Evolutionary conservation across 2,329 filamentous ascomycete genomes (phyloP).

Genomic region (Dryadomyces quercivorus): DNA sequence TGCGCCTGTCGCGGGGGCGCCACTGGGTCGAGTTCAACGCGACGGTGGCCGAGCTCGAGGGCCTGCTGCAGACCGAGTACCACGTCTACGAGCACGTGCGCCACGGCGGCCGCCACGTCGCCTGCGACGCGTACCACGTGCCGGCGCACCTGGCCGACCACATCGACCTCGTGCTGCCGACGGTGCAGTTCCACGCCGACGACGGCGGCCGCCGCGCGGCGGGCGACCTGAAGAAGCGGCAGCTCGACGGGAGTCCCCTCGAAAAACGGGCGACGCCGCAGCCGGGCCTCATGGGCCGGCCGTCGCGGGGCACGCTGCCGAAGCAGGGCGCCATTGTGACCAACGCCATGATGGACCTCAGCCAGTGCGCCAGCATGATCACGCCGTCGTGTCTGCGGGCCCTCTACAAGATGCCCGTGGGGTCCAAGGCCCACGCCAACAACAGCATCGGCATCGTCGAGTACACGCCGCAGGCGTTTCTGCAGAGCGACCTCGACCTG

Average conservation of each 20-base stretch:
- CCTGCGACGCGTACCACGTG: constrained; percentile 28
- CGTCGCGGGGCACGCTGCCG: constrained; percentile 15
- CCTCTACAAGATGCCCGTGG: constrained; percentile 31
- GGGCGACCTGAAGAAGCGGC: constrained; percentile 15
- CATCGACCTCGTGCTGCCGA: constrained; percentile 30
- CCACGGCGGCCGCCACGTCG: constrained; percentile 23
- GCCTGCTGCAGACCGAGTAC: constrained; percentile 39
- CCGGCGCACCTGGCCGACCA: constrained; percentile 22
- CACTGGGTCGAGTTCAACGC: constrained; percentile 44
- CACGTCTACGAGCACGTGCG: constrained; percentile 33
- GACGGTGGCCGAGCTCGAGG: constrained; percentile 38
- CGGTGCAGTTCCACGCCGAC: constrained; percentile 22
- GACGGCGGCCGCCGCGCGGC: background rate
- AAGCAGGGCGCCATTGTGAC: constrained; percentile 19
- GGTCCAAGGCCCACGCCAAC: constrained; percentile 19
- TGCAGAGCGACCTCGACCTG: constrained; percentile 34
- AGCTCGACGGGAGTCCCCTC: constrained; percentile 7
- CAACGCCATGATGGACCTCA: constrained; percentile 19
- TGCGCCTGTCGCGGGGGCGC: constrained; percentile 36
- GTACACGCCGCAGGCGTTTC: constrained; percentile 40
- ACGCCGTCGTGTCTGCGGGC: constrained; percentile 43
- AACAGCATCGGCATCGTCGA: constrained; percentile 44
- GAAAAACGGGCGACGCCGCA: constrained; percentile 5
- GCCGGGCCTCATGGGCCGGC: constrained; percentile 18
- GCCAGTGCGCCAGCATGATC: constrained; percentile 39